These are phyloP conservation scores for Chenopodium album DNA, from an alignment of 148 eudicot species.

Conservation along the genomic window DNA sequence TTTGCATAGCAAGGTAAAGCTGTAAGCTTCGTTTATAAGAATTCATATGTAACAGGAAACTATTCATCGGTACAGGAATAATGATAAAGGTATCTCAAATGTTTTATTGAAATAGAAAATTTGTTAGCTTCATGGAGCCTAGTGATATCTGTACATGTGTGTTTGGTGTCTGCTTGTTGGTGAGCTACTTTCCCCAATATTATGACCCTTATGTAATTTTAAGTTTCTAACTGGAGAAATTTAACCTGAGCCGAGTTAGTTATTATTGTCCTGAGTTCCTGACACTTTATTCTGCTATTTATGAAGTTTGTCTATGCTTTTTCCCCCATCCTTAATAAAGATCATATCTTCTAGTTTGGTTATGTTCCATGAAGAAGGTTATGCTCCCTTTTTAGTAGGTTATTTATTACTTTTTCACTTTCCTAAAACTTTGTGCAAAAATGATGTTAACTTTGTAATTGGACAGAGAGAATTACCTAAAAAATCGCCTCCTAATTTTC, in stretches of 20 bases:
- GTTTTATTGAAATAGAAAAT: not conserved
- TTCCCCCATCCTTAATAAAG: not conserved
- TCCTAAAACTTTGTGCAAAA: not conserved
- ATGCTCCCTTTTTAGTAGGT: not conserved
- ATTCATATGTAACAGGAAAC: not conserved
- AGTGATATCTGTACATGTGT: not conserved
- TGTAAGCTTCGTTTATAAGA: not conserved
- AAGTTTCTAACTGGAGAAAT: no score
- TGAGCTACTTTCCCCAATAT: no score
- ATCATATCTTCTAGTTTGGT: not conserved
- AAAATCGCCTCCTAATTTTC: not conserved
- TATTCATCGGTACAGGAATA: not conserved
- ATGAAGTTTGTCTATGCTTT: no score
- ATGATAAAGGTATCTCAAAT: not conserved
- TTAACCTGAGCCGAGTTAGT: no score
- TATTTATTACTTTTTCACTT: no score
- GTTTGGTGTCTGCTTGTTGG: not conserved
- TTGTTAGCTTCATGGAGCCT: not conserved
- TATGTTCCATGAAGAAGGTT: not conserved
- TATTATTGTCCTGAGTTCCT: not conserved
- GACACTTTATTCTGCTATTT: not conserved
- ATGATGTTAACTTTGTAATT: not conserved
- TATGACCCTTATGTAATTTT: no score
- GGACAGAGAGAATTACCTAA: not conserved
- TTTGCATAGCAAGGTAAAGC: slow-evolving; percentile 71